Evolutionary conservation across 257 asterid genomes (phyloP), one percentile per base, ranked within the genome.

Genomic region (Lantana camara): DNA sequence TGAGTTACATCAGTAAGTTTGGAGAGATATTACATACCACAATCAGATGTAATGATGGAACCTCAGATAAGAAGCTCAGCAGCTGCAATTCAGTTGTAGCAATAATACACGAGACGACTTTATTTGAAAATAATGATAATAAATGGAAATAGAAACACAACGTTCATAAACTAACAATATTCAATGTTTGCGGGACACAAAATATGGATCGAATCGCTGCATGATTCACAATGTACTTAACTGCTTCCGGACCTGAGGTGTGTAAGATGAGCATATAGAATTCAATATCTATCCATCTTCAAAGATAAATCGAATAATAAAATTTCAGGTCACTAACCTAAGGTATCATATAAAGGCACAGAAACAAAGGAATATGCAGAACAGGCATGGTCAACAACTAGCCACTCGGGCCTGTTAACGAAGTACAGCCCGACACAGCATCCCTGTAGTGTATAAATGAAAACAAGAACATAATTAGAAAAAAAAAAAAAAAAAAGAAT

Each of bases 331-430:
- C 48, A 77, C 85, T 37, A 17, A 83, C 95, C 95, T 29, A 87
- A 75, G n/a, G 95, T 87, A 70, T 87, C 92, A 55, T 87, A 87
- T 66, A 87, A 75, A 54, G 95, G 95, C 52, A 84, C 88, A 0
- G 92, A 82, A 60, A 80, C 57, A 63, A 64, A 75, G 49, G 95
- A 84, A 75, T 80, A 87, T 1, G 92, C 88, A 5, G 88, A 68
- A 80, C 95, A 87, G 69, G 92, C 95, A 76, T 87, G 95, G 64
- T 87, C 92, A 44, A 78, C 82, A 52, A 87, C 62, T 16, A 84
- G 48, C 95, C 95, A 82, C 72, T 87, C 92, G 3, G 95, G 88
- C 49, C 88, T 77, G 67, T 87, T 87, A 68, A 84, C 73, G 15
- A 87, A 84, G 75, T 84, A 87, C 14, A 87, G 67, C 48, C 92